phyloP scores from a whole-genome alignment of 2,329 filamentous ascomycete genomes.

The Fusarium continuum region DNA sequence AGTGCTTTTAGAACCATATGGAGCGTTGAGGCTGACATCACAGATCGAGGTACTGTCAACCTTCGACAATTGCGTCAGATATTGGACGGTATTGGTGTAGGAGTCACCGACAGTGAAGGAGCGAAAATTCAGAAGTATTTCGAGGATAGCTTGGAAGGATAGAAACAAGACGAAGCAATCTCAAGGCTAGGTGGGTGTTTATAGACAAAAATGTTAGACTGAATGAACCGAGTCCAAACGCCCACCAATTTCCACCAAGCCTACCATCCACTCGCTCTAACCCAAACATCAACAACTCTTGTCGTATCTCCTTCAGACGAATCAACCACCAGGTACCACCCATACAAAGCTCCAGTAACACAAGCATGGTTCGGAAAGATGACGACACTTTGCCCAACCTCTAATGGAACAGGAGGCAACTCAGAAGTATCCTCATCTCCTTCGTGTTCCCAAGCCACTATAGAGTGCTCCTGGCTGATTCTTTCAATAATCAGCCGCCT shows the following conservation, averaged over 20 bases:
- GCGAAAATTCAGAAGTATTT: not conserved
- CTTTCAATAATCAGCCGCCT: slow-evolving; percentile 63
- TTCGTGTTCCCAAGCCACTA: slow-evolving; percentile 59
- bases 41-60: not conserved
- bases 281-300: slow-evolving; percentile 66
- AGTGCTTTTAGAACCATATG: too few species aligned
- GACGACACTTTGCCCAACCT: slow-evolving; percentile 53
- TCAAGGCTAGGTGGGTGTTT: too few species aligned
- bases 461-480: slow-evolving; percentile 73
- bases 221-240: not conserved
- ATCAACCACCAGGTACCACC: slow-evolving; percentile 65
- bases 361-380: slow-evolving; percentile 74
- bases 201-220: not conserved
- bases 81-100: not conserved
- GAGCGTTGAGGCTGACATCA: not conserved
- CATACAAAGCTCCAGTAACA: slow-evolving; percentile 67
- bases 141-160: not conserved
- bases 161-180: not conserved
- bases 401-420: slow-evolving; percentile 49
- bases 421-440: slow-evolving; percentile 11
- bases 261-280: slow-evolving; percentile 63
- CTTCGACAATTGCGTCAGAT: not conserved
- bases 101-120: not conserved
- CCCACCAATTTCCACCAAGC: not conserved
- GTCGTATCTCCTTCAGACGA: slow-evolving; percentile 49